A percentile compares a stretch with the other conserved stretches of the same genome.
phyloP scores from a whole-genome alignment of 2,329 filamentous ascomycete genomes.

The Phaeosphaeria sp. region DNA sequence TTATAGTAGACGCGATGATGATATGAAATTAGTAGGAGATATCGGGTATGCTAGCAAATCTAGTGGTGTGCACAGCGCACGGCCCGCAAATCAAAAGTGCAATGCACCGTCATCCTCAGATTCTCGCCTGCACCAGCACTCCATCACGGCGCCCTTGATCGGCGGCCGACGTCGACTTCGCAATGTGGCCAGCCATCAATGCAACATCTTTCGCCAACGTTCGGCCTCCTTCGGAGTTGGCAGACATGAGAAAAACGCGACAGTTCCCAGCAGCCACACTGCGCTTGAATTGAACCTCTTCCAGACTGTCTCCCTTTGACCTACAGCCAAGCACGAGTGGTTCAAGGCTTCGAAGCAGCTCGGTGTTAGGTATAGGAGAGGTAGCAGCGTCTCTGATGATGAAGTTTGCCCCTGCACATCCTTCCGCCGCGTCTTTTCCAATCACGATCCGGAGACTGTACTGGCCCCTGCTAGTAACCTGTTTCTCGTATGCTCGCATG shows the following conservation, averaged over 20 bases:
- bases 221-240: conserved; percentile 40
- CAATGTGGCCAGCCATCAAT: conserved; percentile 42
- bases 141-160: conserved; percentile 19
- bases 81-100: no score
- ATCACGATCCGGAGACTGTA: conserved; percentile 36
- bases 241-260: conserved; percentile 43
- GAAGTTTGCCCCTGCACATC: conserved; percentile 33
- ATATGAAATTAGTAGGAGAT: background rate
- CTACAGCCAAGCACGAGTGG: conserved; percentile 43
- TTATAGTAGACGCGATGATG: background rate
- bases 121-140: conserved; percentile 40
- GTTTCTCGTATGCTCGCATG: conserved; percentile 44
- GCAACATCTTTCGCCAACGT: conserved; percentile 46
- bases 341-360: conserved; percentile 39
- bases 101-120: conserved; percentile 28
- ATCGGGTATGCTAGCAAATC: conserved; percentile 1
- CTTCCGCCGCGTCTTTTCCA: conserved; percentile 31
- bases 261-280: conserved; percentile 36
- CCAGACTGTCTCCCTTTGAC: conserved; percentile 44
- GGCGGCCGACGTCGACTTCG: conserved; percentile 27
- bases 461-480: conserved; percentile 41
- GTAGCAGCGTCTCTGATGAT: conserved; percentile 39
- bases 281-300: conserved; percentile 49
- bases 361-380: conserved; percentile 21
- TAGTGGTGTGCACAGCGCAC: background rate